Conservation (phyloP, 805 yeast species). For the Millerozyma miso region DNA sequence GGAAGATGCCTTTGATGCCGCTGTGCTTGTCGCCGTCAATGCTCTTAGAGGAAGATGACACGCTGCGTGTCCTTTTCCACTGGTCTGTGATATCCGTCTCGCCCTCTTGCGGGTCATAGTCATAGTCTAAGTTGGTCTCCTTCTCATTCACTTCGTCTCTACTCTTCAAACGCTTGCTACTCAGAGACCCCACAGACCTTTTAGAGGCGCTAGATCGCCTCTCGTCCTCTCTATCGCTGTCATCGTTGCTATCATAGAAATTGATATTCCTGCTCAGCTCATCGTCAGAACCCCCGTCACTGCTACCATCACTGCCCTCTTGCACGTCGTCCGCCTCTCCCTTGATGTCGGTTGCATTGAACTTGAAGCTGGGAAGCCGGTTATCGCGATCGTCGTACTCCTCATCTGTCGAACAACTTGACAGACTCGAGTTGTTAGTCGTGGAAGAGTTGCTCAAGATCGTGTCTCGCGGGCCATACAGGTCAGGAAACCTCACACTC, state of each 20-base stretch:
- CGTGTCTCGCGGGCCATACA: conserved; percentile 20
- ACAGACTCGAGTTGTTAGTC: conserved; percentile 17
- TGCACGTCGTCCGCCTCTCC: conserved; percentile 9
- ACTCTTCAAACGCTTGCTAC: background rate
- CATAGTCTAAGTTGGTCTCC: background rate
- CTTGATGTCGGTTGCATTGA: conserved; percentile 4
- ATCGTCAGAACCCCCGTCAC: conserved; percentile 6
- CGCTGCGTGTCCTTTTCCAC: conserved; percentile 6
- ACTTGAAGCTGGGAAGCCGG: conserved; percentile 20
- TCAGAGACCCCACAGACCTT: background rate
- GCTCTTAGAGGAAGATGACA: conserved; percentile 7
- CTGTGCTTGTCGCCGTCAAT: conserved; percentile 9
- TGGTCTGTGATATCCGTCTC: conserved; percentile 24
- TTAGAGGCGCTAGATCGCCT: background rate
- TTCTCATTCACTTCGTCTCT: no score
- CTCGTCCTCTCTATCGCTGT: background rate
- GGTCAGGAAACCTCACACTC: conserved; percentile 28
- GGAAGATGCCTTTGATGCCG: conserved; percentile 26
- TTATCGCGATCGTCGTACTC: conserved; percentile 5
- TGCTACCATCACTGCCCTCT: conserved; percentile 9
- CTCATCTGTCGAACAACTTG: conserved; percentile 10
- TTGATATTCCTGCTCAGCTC: background rate
- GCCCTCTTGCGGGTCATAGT: conserved; percentile 1
- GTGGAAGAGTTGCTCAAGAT: conserved; percentile 24
- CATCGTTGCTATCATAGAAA: background rate